These are phyloP conservation scores for Pontederia paniculata DNA, from an alignment of 176 grass and related monocot genomes.

Conservation along the genomic window DNA sequence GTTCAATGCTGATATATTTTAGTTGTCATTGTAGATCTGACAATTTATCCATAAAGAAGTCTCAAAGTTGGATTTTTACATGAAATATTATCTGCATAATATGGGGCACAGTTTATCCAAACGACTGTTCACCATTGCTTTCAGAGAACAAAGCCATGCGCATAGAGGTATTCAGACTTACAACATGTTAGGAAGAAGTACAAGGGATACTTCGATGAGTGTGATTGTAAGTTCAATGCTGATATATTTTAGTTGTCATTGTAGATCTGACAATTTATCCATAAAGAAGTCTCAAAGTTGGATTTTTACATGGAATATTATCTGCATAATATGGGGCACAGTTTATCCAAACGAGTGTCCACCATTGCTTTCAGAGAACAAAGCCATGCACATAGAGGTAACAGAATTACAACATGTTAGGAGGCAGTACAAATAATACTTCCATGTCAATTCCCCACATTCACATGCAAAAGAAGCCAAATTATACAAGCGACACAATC, in stretches of 20 bases:
- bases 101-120: slow-evolving; percentile 25
- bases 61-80: neutral
- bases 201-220: slow-evolving; percentile 26
- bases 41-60: slow-evolving; percentile 15
- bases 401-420: slow-evolving; percentile 22
- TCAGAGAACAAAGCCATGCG: slow-evolving; percentile 32
- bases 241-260: neutral
- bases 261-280: neutral
- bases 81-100: slow-evolving; percentile 35
- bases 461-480: slow-evolving; percentile 43
- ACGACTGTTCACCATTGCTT: slow-evolving; percentile 27
- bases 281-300: too few species aligned
- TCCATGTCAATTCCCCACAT: slow-evolving; percentile 27
- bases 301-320: slow-evolving; percentile 33
- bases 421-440: slow-evolving; percentile 35
- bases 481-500: slow-evolving; percentile 21
- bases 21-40: slow-evolving; percentile 41
- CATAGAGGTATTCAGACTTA: slow-evolving; percentile 21
- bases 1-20: slow-evolving; percentile 32
- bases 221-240: neutral
- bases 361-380: slow-evolving; percentile 32
- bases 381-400: slow-evolving; percentile 22
- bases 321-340: slow-evolving; percentile 16
- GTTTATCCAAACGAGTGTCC: slow-evolving; percentile 35
- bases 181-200: slow-evolving; percentile 27